These are phyloP conservation scores for Syzygium aromaticum DNA, from an alignment of 345 rosid species.

Conservation along the genomic window DNA sequence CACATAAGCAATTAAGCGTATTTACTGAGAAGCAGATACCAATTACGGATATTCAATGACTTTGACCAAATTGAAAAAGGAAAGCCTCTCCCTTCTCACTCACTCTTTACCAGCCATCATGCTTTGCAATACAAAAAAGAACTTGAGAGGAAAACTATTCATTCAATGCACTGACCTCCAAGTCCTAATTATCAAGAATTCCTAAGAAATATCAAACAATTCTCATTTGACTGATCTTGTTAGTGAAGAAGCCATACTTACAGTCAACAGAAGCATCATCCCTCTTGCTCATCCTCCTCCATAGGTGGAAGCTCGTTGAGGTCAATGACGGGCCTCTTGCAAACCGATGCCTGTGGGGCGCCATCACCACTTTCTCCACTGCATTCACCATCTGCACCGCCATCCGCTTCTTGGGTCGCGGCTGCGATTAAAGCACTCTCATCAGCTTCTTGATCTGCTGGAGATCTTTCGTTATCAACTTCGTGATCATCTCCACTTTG, in stretches of 20 bases:
- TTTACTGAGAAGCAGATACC: not conserved
- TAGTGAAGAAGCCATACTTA: not conserved
- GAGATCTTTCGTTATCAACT: not conserved
- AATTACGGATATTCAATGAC: not conserved
- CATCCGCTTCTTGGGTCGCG: not conserved
- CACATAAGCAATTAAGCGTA: not conserved
- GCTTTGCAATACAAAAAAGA: not conserved
- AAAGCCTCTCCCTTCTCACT: not conserved
- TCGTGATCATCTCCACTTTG: not conserved
- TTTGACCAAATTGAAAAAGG: not conserved
- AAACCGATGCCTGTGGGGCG: not conserved
- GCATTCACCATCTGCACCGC: not conserved
- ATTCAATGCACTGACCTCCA: not conserved
- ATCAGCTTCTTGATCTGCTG: not conserved
- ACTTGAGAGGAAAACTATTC: not conserved
- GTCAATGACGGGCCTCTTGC: slow-evolving; percentile 10
- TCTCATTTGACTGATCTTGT: not conserved
- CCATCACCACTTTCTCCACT: not conserved
- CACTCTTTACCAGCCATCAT: not conserved
- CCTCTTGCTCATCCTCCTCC: not conserved
- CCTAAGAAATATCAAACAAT: not conserved
- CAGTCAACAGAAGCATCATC: not conserved
- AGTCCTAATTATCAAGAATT: not conserved
- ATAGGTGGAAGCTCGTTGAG: slow-evolving; percentile 17
- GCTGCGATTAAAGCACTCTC: not conserved